Evolutionary conservation across 306 rosid species (phyloP).

Genomic region (Argentina anserina): DNA sequence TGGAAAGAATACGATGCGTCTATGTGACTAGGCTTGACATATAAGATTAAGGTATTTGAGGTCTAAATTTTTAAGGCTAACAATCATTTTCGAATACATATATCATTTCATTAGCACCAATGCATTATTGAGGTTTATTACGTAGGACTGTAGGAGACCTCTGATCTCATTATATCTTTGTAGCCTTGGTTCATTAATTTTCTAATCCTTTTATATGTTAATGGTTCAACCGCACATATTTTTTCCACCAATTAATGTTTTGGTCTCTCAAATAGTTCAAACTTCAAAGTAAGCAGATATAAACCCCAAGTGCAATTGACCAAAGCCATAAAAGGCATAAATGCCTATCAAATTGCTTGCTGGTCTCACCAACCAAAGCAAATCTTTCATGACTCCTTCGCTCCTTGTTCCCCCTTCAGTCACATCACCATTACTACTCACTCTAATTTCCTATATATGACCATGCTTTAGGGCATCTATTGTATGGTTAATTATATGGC

Average conservation of each 20-base stretch:
- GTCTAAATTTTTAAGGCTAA: too few relatives aligned
- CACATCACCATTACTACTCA: slow-evolving; percentile 6
- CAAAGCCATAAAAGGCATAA: neutral
- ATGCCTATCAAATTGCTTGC: neutral
- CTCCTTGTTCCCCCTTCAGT: slow-evolving; percentile 8
- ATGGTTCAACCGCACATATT: neutral
- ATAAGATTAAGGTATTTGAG: too few relatives aligned
- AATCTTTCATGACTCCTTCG: neutral
- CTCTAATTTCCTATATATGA: neutral
- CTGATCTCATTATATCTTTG: too few relatives aligned
- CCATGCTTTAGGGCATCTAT: neutral
- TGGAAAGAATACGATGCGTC: too few relatives aligned
- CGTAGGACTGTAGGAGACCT: too few relatives aligned
- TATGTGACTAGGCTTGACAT: too few relatives aligned
- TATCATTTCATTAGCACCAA: too few relatives aligned
- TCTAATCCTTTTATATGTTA: too few relatives aligned
- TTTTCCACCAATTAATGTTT: neutral
- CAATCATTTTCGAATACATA: too few relatives aligned
- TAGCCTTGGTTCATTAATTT: too few relatives aligned
- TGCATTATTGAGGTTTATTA: too few relatives aligned
- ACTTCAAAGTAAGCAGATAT: neutral
- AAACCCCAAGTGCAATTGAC: neutral
- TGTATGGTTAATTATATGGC: too few relatives aligned
- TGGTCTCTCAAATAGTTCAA: neutral
- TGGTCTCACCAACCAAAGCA: slow-evolving; percentile 25